phyloP scores from a whole-genome alignment of 2,329 filamentous ascomycete genomes.

The Boeremia lycopersici region DNA sequence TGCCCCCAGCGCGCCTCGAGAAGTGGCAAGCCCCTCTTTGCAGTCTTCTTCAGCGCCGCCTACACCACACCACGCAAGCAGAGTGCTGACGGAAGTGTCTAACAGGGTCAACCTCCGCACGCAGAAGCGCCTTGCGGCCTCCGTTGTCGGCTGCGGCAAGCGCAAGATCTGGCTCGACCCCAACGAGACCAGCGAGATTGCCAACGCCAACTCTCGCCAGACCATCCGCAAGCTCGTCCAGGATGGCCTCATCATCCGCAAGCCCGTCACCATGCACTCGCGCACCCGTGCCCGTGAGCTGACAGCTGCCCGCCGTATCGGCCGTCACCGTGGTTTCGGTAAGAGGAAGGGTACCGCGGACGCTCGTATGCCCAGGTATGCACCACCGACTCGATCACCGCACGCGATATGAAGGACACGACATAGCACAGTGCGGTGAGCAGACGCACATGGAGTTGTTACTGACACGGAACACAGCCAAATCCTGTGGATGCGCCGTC shows the following conservation, averaged over 20 bases:
- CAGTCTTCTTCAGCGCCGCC: conserved; percentile 25
- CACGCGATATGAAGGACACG: conserved; percentile 13
- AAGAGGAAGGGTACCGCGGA: conserved; percentile 99
- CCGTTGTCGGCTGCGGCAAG: conserved; percentile 98
- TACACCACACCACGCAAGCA: conserved; percentile 25
- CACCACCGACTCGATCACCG: conserved; percentile 27
- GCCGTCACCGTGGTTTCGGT: conserved; percentile 98
- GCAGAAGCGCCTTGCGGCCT: conserved; percentile 99
- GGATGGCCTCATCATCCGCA: conserved; percentile 99
- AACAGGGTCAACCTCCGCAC: conserved; percentile 98
- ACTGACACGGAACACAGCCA: conserved; percentile 66
- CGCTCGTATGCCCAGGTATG: conserved; percentile 97
- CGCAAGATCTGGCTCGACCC: conserved; percentile 99
- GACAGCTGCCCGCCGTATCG: conserved; percentile 91
- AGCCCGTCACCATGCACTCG: conserved; percentile 99
- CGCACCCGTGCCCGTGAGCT: conserved; percentile 94
- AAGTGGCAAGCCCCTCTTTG: conserved; percentile 46
- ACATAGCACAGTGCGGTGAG: conserved; percentile 13
- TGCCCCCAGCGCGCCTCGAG: conserved; percentile 30
- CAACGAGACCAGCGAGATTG: conserved; percentile 99
- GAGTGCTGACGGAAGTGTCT: conserved; percentile 40
- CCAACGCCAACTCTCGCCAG: conserved; percentile 99
- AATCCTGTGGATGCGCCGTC: conserved; percentile 99
- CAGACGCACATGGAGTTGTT: conserved; percentile 23
- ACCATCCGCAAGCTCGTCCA: conserved; percentile 99